These are phyloP conservation scores for Wallacemonas sp. DNA, from an alignment of 208 protist species.

Conservation along the genomic window DNA sequence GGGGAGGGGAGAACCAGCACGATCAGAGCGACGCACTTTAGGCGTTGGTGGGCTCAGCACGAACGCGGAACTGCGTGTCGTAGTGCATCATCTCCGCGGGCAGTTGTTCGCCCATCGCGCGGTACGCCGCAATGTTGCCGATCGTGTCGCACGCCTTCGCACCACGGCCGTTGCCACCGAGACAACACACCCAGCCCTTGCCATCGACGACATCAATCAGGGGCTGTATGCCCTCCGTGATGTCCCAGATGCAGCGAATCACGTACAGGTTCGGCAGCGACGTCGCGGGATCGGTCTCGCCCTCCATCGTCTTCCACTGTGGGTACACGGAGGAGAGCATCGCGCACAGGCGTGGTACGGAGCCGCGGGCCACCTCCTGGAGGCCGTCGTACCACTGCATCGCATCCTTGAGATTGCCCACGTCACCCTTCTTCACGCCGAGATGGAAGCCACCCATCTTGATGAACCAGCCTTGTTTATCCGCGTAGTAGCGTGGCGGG, in stretches of 20 bases:
- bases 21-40: too few species aligned
- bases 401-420: conserved; percentile 7
- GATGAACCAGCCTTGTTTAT: conserved; percentile 31
- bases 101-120: conserved; percentile 21
- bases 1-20: neutral
- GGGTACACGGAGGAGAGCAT: conserved; percentile 19
- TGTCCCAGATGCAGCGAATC: conserved; percentile 26
- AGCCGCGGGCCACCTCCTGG: conserved; percentile 6
- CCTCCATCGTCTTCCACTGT: neutral
- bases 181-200: conserved; percentile 17
- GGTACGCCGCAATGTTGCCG: conserved; percentile 26
- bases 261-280: conserved; percentile 7
- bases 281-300: neutral
- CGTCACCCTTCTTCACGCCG: conserved; percentile 2
- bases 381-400: conserved; percentile 23
- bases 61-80: conserved; percentile 9
- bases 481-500: conserved; percentile 31
- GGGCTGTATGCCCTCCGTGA: conserved; percentile 14
- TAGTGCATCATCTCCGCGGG: conserved; percentile 13
- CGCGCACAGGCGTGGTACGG: neutral
- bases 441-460: conserved; percentile 24
- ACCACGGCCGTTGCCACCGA: conserved; percentile 24
- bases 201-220: conserved; percentile 22
- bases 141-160: conserved; percentile 35
- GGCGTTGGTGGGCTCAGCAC: neutral